Percentiles rank a stretch among this genome's conserved stretches.
Evolutionary conservation across 1,139 yeast species (phyloP).

Genomic region (Trichomonascaceae sp.): DNA sequence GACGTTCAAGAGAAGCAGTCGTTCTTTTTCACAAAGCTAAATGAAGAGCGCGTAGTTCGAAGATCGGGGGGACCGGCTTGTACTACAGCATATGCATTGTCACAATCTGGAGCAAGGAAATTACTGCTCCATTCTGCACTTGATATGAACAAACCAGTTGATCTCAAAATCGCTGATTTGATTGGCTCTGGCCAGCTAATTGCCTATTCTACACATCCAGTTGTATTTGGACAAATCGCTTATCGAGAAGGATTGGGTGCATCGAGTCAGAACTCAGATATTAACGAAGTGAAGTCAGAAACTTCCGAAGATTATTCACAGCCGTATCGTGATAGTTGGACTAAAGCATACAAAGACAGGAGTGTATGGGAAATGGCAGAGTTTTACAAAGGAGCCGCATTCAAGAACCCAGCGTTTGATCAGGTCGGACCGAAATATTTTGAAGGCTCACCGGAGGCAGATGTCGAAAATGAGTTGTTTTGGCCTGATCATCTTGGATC

Average conservation of each 20-base stretch:
- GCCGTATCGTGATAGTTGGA: conserved; percentile 4
- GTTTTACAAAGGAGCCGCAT: conserved; percentile 1
- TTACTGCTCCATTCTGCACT: conserved; percentile 15
- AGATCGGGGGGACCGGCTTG: conserved; percentile 13
- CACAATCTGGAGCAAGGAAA: conserved; percentile 17
- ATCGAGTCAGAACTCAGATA: conserved; percentile 13
- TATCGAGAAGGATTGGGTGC: conserved; percentile 18
- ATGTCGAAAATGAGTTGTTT: conserved; percentile 1
- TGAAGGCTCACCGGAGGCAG: background rate
- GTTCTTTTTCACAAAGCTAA: conserved; percentile 5
- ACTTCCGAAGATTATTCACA: background rate
- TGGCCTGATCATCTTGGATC: conserved; percentile 5
- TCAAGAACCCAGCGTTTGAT: conserved; percentile 8
- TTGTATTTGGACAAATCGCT: conserved; percentile 15
- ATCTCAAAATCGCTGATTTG: conserved; percentile 15
- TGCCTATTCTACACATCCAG: conserved; percentile 16
- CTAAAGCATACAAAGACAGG: conserved; percentile 3
- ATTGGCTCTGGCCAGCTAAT: conserved; percentile 9
- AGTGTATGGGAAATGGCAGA: conserved; percentile 7
- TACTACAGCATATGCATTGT: conserved; percentile 19
- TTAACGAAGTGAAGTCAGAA: conserved; percentile 8
- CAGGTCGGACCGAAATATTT: background rate
- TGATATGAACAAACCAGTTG: conserved; percentile 17
- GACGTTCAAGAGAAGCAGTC: conserved; percentile 11
- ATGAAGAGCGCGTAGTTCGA: conserved; percentile 11